A percentile compares a stretch with the other conserved stretches of the same genome.
Evolutionary conservation across 2,329 filamentous ascomycete species (phyloP).

Genomic region (Exophiala lecanii-corni): DNA sequence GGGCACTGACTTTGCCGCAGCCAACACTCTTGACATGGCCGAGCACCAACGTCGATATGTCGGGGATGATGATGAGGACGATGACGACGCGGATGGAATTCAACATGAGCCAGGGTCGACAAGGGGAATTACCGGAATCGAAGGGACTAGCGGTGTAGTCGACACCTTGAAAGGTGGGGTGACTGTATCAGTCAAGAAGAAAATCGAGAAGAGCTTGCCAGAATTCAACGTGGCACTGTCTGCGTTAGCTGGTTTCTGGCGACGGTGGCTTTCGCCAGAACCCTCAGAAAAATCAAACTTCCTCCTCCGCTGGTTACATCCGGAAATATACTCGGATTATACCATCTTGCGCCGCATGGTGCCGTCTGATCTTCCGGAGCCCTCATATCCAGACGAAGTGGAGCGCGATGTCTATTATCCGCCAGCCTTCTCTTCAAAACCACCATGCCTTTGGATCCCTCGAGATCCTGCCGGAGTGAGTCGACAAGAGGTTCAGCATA

Average conservation of each 20-base stretch:
- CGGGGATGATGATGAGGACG: conserved; percentile 31
- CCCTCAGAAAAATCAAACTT: conserved; percentile 25
- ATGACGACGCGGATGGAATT: conserved; percentile 37
- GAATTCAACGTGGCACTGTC: conserved; percentile 6
- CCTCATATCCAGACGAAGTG: conserved; percentile 59
- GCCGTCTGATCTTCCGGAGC: conserved; percentile 26
- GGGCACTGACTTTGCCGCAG: not conserved
- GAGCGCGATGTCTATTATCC: conserved; percentile 67
- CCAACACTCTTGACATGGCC: conserved; percentile 21
- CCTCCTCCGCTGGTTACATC: conserved; percentile 35
- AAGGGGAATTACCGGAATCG: conserved; percentile 7
- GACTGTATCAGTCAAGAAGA: conserved; percentile 12
- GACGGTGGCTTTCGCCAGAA: conserved; percentile 18
- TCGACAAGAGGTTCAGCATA: conserved; percentile 70
- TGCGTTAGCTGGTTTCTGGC: conserved; percentile 10
- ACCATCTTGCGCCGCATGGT: conserved; percentile 19
- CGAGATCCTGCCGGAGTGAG: conserved; percentile 69
- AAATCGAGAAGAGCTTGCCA: conserved; percentile 12
- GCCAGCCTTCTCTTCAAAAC: conserved; percentile 58
- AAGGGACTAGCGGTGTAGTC: conserved; percentile 13
- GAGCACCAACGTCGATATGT: conserved; percentile 29
- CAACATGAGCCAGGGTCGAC: conserved; percentile 28
- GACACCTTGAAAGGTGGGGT: conserved; percentile 14
- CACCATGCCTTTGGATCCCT: conserved; percentile 76
- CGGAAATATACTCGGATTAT: conserved; percentile 20